Conservation (phyloP, 2,329 filamentous ascomycete genomes). For the Aspergillus viridinutans region DNA sequence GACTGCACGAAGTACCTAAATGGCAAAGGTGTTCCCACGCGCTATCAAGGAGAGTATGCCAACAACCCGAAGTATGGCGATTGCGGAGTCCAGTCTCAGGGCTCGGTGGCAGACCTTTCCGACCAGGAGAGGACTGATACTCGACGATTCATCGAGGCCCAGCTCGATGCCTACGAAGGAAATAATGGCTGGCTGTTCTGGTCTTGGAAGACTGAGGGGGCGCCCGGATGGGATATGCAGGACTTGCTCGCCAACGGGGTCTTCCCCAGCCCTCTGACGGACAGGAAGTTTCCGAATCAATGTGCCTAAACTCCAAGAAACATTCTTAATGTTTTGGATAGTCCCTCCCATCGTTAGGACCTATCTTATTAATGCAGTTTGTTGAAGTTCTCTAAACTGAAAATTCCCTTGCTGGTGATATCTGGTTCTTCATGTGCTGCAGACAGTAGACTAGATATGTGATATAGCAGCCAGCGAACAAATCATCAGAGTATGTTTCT, state of each 20-base stretch:
- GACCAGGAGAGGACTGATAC: conserved; percentile 33
- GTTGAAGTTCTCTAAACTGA: background rate
- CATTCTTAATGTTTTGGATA: background rate
- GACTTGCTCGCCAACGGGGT: conserved; percentile 41
- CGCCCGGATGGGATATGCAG: conserved; percentile 48
- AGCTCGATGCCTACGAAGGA: conserved; percentile 43
- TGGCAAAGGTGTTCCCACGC: conserved; percentile 56
- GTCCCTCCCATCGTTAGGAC: background rate
- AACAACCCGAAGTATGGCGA: conserved; percentile 49
- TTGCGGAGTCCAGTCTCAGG: conserved; percentile 50
- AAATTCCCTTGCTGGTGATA: background rate
- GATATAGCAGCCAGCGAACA: too few relatives aligned
- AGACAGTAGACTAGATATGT: too few relatives aligned
- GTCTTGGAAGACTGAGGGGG: conserved; percentile 49
- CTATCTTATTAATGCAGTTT: background rate
- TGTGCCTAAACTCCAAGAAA: conserved; percentile 16
- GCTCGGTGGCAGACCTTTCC: conserved; percentile 44
- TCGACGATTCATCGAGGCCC: conserved; percentile 44
- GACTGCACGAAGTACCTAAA: conserved; percentile 53
- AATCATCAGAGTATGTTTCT: too few relatives aligned
- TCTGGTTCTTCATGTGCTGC: too few relatives aligned
- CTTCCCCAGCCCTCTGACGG: conserved; percentile 44
- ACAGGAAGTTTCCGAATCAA: conserved; percentile 31
- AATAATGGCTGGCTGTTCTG: conserved; percentile 46
- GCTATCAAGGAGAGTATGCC: conserved; percentile 53